Evolutionary conservation across 768 basidiomycete species (phyloP).

Genomic region (Megacollybia marginata): DNA sequence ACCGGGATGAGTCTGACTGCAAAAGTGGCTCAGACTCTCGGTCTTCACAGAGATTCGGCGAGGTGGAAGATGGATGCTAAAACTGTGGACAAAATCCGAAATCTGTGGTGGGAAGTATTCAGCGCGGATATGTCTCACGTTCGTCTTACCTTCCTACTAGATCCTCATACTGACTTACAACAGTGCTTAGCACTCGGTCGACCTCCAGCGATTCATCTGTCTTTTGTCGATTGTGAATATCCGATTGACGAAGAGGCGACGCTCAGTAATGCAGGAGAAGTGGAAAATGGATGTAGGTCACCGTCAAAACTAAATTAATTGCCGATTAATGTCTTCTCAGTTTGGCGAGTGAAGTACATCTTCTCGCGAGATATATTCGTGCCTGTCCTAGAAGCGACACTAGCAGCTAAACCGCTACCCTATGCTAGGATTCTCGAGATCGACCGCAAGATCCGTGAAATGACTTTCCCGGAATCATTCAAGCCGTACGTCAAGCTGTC

Average conservation of each 20-base stretch:
- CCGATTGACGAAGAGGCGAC: conserved; percentile 48
- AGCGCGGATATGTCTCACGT: conserved; percentile 29
- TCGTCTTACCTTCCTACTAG: conserved; percentile 9
- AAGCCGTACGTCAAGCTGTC: conserved; percentile 36
- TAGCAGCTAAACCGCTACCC: conserved; percentile 38
- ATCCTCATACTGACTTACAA: not conserved
- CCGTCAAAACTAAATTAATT: not conserved
- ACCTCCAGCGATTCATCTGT: conserved; percentile 28
- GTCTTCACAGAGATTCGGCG: conserved; percentile 29
- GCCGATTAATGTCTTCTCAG: conserved; percentile 20
- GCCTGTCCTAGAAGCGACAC: conserved; percentile 37
- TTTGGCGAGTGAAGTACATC: conserved; percentile 50
- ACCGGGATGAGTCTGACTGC: conserved; percentile 46
- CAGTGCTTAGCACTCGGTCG: conserved; percentile 27
- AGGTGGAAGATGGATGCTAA: conserved; percentile 31
- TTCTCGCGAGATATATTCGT: conserved; percentile 45
- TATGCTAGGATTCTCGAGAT: conserved; percentile 43
- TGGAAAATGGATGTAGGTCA: conserved; percentile 42
- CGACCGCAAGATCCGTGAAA: conserved; percentile 41
- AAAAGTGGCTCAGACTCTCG: conserved; percentile 51
- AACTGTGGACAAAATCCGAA: conserved; percentile 27
- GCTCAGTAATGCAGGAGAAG: conserved; percentile 33
- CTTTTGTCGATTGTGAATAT: conserved; percentile 36
- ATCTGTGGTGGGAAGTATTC: conserved; percentile 33
- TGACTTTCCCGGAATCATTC: conserved; percentile 37